phyloP scores from a whole-genome alignment of 2,329 filamentous ascomycete species.

The Cercospora sp. region DNA sequence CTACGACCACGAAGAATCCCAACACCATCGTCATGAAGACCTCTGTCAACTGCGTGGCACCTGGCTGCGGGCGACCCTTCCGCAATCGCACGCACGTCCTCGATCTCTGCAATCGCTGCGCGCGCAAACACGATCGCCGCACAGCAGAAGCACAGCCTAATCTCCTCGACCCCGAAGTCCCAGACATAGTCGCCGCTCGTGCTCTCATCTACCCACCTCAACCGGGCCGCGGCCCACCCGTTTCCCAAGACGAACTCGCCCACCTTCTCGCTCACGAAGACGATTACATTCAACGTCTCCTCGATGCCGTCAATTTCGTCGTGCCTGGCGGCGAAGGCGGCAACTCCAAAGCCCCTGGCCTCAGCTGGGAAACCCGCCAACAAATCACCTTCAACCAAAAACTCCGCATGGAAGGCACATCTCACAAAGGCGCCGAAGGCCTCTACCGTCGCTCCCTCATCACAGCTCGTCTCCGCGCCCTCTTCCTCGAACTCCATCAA shows the following conservation, averaged over 20 bases:
- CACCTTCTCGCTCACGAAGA: conserved; percentile 13
- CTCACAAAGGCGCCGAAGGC: conserved; percentile 11
- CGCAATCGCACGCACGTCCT: conserved; percentile 10
- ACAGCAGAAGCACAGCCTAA: conserved; percentile 17
- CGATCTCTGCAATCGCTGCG: conserved; percentile 25
- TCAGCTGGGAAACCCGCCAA: conserved; percentile 17
- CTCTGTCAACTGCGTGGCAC: conserved; percentile 15
- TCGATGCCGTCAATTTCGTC: conserved; percentile 22
- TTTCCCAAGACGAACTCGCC: conserved; percentile 8
- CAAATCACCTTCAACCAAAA: conserved; percentile 28
- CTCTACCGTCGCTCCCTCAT: conserved; percentile 17
- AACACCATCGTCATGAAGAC: conserved; percentile 3
- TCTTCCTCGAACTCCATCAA: conserved; percentile 22
- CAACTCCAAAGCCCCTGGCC: neutral
- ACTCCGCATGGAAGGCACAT: conserved; percentile 11
- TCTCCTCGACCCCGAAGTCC: conserved; percentile 19
- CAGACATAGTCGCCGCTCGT: conserved; percentile 10
- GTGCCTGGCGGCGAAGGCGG: conserved; percentile 11
- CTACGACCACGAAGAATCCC: neutral
- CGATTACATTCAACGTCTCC: conserved; percentile 19
- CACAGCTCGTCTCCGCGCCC: conserved; percentile 25
- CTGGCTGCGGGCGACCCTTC: conserved; percentile 12
- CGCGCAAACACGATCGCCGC: conserved; percentile 20
- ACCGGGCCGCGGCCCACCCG: conserved; percentile 6
- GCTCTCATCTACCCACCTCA: conserved; percentile 20